Evolutionary conservation across 352 stramenopile species (phyloP).

Genomic region (Hyaloperonospora arabidopsidis): DNA sequence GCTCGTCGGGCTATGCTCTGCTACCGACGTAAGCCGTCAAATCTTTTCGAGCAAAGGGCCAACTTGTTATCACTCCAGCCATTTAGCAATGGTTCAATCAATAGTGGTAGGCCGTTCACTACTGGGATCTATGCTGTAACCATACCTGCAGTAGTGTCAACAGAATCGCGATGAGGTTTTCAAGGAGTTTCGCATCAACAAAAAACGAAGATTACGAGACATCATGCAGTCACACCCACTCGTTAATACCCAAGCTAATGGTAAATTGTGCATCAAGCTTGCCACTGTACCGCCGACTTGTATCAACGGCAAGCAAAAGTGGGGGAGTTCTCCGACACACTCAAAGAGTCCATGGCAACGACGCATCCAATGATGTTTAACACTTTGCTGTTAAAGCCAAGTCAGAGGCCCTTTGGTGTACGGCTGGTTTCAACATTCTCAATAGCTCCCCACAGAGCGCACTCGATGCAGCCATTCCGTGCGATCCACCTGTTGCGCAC

Average conservation of each 20-base stretch:
- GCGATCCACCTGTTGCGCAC: slow-evolving; percentile 23
- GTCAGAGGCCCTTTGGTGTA: slow-evolving; percentile 18
- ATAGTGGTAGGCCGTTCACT: no score
- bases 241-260: slow-evolving; percentile 35
- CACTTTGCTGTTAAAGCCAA: slow-evolving; percentile 33
- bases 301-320: slow-evolving; percentile 33
- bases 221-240: slow-evolving; percentile 50
- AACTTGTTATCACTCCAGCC: no score
- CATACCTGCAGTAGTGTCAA: slow-evolving; percentile 44
- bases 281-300: slow-evolving; percentile 23
- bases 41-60: slow-evolving; percentile 47
- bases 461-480: slow-evolving; percentile 24
- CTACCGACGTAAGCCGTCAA: slow-evolving; percentile 62
- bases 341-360: slow-evolving; percentile 24
- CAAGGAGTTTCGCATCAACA: no score
- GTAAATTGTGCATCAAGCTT: slow-evolving; percentile 29
- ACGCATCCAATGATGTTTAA: slow-evolving; percentile 30
- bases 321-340: slow-evolving; percentile 27
- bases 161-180: slow-evolving; percentile 31
- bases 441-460: slow-evolving; percentile 31
- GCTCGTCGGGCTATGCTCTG: slow-evolving; percentile 56
- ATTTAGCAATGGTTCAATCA: no score
- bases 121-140: slow-evolving; percentile 52
- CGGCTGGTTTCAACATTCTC: slow-evolving; percentile 7
- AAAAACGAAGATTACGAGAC: slow-evolving; percentile 37